Conservation (phyloP, 495 filamentous ascomycete species). For the Pseudevernia furfuracea region DNA sequence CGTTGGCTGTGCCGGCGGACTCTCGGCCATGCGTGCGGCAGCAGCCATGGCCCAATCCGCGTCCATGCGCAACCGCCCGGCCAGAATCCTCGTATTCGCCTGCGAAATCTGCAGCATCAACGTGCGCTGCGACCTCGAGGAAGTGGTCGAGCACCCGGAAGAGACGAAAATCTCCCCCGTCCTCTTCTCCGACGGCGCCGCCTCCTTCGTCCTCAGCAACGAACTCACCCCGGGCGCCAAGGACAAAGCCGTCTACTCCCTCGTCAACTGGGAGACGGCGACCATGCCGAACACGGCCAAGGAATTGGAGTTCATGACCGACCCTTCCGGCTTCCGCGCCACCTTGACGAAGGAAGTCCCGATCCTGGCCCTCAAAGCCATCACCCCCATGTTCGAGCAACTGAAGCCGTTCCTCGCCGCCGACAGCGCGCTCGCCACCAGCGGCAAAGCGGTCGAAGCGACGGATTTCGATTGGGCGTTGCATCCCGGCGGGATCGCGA, state of each 20-base stretch:
- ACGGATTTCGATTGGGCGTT: slow-evolving; percentile 12
- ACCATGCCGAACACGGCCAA: slow-evolving; percentile 4
- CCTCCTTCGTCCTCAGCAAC: slow-evolving; percentile 50
- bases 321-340: slow-evolving; percentile 5
- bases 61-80: slow-evolving; percentile 38
- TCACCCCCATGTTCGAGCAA: slow-evolving; percentile 14
- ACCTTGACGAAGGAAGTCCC: slow-evolving; percentile 14
- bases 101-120: slow-evolving; percentile 50
- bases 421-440: slow-evolving; percentile 1
- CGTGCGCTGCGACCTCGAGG: slow-evolving; percentile 37
- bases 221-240: slow-evolving; percentile 22
- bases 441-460: not conserved
- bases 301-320: slow-evolving; percentile 2
- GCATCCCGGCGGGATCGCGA: slow-evolving; percentile 10
- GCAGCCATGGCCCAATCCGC: slow-evolving; percentile 51
- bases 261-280: slow-evolving; percentile 11
- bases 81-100: slow-evolving; percentile 48
- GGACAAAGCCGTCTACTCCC: slow-evolving; percentile 7
- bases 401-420: not conserved
- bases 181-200: slow-evolving; percentile 56
- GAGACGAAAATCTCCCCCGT: slow-evolving; percentile 47
- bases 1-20: slow-evolving; percentile 52
- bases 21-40: slow-evolving; percentile 51
- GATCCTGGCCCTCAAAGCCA: slow-evolving; percentile 5
- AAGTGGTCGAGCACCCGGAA: slow-evolving; percentile 43